Evolutionary conservation across 805 yeast genomes (phyloP).

Genomic region (Priceomyces carsonii): DNA sequence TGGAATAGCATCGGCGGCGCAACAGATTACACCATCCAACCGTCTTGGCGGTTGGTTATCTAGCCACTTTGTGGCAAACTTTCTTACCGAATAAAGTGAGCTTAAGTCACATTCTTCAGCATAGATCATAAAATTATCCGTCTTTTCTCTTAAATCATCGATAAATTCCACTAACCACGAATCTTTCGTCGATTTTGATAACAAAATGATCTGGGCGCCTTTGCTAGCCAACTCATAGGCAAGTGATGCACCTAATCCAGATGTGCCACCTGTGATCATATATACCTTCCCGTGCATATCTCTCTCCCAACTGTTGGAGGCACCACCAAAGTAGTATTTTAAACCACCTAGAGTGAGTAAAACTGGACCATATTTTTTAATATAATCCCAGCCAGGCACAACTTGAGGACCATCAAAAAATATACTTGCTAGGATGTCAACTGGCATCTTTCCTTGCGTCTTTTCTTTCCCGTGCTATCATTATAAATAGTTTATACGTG

Average conservation of each 20-base stretch:
- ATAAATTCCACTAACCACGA: conserved; percentile 78
- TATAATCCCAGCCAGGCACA: conserved; percentile 71
- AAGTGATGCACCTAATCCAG: conserved; percentile 82
- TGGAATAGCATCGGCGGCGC: conserved; percentile 84
- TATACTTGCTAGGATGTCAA: conserved; percentile 73
- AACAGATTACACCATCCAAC: conserved; percentile 84
- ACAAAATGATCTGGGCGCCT: conserved; percentile 85
- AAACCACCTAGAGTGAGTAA: conserved; percentile 45
- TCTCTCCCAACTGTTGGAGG: conserved; percentile 86
- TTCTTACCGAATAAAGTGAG: conserved; percentile 72
- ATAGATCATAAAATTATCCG: conserved; percentile 74
- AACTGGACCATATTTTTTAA: conserved; percentile 61
- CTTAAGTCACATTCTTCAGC: conserved; percentile 88
- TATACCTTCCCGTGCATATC: conserved; percentile 89
- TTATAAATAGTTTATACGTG: not conserved
- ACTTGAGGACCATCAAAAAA: conserved; percentile 69
- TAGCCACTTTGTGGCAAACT: conserved; percentile 92
- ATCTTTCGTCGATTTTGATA: conserved; percentile 65
- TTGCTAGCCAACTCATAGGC: conserved; percentile 70
- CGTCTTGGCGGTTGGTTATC: conserved; percentile 90
- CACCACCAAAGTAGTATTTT: conserved; percentile 79
- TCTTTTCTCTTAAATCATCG: conserved; percentile 68
- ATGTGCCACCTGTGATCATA: conserved; percentile 88
- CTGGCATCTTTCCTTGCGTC: conserved; percentile 59
- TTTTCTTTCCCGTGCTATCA: not conserved